phyloP scores from a whole-genome alignment of 1,139 yeast genomes.

The Hanseniaspora uvarum region DNA sequence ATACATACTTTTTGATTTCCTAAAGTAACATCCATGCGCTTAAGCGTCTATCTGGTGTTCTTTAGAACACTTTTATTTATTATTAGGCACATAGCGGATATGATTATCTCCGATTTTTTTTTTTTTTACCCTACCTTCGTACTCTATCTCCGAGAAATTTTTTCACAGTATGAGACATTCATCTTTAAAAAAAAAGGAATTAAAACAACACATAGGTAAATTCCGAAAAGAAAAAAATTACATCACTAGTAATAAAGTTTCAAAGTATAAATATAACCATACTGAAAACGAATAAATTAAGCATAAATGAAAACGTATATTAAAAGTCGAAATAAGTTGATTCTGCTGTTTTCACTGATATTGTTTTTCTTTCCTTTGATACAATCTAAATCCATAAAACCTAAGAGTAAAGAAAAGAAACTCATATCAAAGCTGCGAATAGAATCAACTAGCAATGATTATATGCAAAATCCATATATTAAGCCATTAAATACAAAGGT shows the following conservation, averaged over 20 bases:
- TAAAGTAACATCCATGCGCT: no score
- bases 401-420: background rate
- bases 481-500: background rate
- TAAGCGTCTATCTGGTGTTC: no score
- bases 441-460: constrained; percentile 26
- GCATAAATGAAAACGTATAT: background rate
- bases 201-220: background rate
- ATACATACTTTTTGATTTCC: no score
- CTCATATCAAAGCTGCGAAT: constrained; percentile 38
- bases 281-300: background rate
- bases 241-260: background rate
- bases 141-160: background rate
- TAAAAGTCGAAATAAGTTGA: background rate
- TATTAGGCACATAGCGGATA: no score
- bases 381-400: background rate
- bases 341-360: background rate
- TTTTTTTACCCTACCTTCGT: background rate
- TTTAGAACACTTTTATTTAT: no score
- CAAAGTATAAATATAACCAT: background rate
- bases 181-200: background rate
- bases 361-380: background rate
- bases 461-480: background rate
- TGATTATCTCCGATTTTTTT: no score
- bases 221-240: background rate
- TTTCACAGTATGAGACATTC: background rate